phyloP scores from a whole-genome alignment of 345 rosid species.

The Schrenkiella parvula region DNA sequence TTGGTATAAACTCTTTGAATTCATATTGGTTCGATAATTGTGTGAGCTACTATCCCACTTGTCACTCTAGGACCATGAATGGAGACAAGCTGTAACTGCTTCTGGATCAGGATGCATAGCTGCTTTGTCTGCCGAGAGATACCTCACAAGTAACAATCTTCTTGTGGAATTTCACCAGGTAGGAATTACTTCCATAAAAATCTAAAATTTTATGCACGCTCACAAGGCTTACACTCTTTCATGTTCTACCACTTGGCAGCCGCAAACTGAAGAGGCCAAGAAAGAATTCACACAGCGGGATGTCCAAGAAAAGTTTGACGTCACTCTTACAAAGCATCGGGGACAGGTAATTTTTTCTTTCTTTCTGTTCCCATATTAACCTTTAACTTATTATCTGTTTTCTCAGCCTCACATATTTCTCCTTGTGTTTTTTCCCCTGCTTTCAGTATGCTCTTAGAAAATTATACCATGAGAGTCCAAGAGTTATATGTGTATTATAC shows the following conservation, averaged over 20 bases:
- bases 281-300: slow-evolving; percentile 84
- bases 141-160: slow-evolving; percentile 75
- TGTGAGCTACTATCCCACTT: slow-evolving; percentile 8
- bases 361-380: background rate
- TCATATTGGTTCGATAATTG: slow-evolving; percentile 17
- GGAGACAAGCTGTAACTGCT: slow-evolving; percentile 98
- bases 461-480: slow-evolving; percentile 89
- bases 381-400: background rate
- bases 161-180: slow-evolving; percentile 98
- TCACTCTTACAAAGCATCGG: slow-evolving; percentile 66
- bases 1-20: slow-evolving; percentile 4
- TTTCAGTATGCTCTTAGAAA: slow-evolving; percentile 87
- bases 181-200: background rate
- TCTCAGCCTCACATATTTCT: background rate
- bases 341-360: slow-evolving; percentile 69
- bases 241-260: slow-evolving; percentile 42
- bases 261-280: slow-evolving; percentile 78
- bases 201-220: background rate
- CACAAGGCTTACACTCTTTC: slow-evolving; percentile 20
- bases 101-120: slow-evolving; percentile 98
- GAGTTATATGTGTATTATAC: slow-evolving; percentile 78
- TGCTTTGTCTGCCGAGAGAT: slow-evolving; percentile 95
- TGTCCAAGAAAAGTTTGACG: slow-evolving; percentile 79
- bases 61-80: slow-evolving; percentile 72
- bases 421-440: slow-evolving; percentile 1